phyloP scores from a whole-genome alignment of 768 basidiomycete species.

The Cantharellus cinnabarinus region DNA sequence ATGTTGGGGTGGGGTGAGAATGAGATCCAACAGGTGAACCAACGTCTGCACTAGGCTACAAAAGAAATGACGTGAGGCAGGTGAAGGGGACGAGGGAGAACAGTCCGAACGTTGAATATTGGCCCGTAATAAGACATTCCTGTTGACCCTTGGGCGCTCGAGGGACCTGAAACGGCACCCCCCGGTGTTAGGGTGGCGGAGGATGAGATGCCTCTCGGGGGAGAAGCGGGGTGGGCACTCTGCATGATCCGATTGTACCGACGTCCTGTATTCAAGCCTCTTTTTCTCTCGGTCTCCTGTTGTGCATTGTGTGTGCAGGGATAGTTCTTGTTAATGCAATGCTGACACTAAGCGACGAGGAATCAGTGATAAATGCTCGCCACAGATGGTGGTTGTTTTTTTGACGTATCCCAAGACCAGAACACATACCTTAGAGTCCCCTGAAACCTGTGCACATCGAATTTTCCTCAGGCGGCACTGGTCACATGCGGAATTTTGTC shows the following conservation, averaged over 20 bases:
- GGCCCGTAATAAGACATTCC: too few relatives aligned
- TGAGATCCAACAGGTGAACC: not conserved
- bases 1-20: not conserved
- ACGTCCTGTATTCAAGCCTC: not conserved
- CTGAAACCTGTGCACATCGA: conserved; percentile 66
- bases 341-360: conserved; percentile 24
- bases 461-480: conserved; percentile 82
- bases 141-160: too few relatives aligned
- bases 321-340: conserved; percentile 72
- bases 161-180: too few relatives aligned
- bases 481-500: conserved; percentile 88
- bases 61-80: too few relatives aligned
- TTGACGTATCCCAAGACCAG: not conserved
- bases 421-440: conserved; percentile 51
- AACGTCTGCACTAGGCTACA: too few relatives aligned
- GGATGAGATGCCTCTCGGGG: too few relatives aligned
- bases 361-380: conserved; percentile 4
- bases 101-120: too few relatives aligned
- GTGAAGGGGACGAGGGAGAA: too few relatives aligned
- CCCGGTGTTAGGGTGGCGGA: too few relatives aligned
- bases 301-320: conserved; percentile 61
- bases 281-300: not conserved
- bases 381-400: too few relatives aligned
- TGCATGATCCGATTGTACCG: too few relatives aligned
- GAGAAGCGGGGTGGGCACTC: too few relatives aligned